These are phyloP conservation scores for Heritiera littoralis DNA, from an alignment of 345 rosid genomes.

Conservation along the genomic window DNA sequence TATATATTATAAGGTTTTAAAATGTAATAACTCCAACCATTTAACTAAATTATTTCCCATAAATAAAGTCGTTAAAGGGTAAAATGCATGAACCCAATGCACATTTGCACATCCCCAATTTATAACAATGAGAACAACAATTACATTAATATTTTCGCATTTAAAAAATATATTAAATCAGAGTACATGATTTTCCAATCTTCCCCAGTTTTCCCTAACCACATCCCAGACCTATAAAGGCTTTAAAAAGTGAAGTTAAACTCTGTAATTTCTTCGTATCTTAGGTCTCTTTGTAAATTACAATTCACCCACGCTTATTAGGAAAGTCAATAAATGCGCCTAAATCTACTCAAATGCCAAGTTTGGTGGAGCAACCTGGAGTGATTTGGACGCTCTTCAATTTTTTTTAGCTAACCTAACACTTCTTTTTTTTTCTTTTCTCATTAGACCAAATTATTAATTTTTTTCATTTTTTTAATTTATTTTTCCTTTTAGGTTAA, in stretches of 20 bases:
- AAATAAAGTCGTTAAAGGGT: too few relatives aligned
- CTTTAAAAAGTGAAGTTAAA: constrained; percentile 16
- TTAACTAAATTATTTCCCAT: too few relatives aligned
- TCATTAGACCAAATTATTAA: not conserved
- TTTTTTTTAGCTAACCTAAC: constrained; percentile 14
- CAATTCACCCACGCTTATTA: not conserved
- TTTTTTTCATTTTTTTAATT: not conserved
- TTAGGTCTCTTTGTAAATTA: not conserved
- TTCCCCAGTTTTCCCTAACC: not conserved
- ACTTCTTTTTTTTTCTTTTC: not conserved
- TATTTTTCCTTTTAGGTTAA: not conserved
- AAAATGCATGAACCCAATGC: too few relatives aligned
- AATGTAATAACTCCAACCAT: too few relatives aligned
- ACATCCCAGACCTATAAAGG: not conserved
- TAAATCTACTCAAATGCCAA: constrained; percentile 15
- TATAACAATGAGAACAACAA: not conserved
- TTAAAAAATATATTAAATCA: not conserved
- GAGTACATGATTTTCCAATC: too few relatives aligned
- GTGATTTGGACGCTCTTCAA: constrained; percentile 32
- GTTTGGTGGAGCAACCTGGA: constrained; percentile 26
- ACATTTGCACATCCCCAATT: not conserved
- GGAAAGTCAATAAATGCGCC: constrained; percentile 16
- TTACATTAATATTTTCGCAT: not conserved
- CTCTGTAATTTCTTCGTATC: not conserved
- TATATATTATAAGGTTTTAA: not conserved